phyloP scores from a whole-genome alignment of 2,329 filamentous ascomycete species.

The Pseudogymnoascus sp. region DNA sequence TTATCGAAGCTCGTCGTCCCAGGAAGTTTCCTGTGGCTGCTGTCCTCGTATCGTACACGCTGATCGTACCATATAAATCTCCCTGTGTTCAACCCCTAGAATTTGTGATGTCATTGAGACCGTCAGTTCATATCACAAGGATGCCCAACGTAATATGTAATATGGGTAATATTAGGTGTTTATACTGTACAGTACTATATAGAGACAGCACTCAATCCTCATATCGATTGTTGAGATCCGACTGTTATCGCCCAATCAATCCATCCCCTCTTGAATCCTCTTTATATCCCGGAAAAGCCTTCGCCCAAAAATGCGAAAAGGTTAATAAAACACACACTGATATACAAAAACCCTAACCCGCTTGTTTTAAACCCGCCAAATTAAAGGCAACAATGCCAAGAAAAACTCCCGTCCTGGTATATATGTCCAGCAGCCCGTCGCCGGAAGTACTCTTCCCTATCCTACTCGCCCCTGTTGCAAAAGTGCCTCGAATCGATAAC shows the following conservation, averaged over 20 bases:
- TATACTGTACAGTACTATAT: not conserved
- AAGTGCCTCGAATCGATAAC: not conserved
- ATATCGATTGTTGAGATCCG: not conserved
- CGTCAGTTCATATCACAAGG: not conserved
- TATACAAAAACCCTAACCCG: not conserved
- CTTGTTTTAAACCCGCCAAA: not conserved
- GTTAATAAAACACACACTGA: not conserved
- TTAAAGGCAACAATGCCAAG: constrained; percentile 3
- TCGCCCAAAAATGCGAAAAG: not conserved
- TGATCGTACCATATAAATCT: not conserved
- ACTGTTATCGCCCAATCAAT: not conserved
- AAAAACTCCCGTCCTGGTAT: constrained; percentile 4
- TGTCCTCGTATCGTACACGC: too few relatives aligned
- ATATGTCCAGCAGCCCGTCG: not conserved
- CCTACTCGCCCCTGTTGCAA: not conserved
- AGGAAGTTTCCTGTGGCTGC: too few relatives aligned
- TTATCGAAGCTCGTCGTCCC: too few relatives aligned
- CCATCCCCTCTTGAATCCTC: not conserved
- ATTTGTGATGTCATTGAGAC: not conserved
- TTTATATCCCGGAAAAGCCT: not conserved
- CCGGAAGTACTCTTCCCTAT: constrained; percentile 2
- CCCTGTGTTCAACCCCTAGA: too few relatives aligned
- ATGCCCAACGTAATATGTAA: not conserved
- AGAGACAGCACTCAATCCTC: not conserved
- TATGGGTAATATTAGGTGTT: not conserved